Evolutionary conservation across 2,329 filamentous ascomycete genomes (phyloP), one percentile per base, ranked within the genome.

Genomic region (Cyanodermella asteris): DNA sequence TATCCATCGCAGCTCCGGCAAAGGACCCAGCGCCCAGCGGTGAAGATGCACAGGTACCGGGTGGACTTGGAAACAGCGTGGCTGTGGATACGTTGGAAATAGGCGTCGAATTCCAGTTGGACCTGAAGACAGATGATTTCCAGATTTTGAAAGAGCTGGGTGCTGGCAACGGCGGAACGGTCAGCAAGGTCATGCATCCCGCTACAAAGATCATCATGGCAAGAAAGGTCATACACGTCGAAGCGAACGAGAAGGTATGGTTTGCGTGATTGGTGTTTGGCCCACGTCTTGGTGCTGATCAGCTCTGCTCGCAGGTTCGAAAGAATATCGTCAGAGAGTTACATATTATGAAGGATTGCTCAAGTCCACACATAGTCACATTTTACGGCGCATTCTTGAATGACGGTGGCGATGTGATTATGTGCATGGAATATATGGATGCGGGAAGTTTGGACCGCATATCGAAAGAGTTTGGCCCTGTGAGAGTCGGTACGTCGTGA

Each of bases 381-480:
- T 97, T 93, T 50, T 94, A 94, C 43, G 87, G 87, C 31, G 87
- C 87, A 18, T 97, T 94, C 45, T 65, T 94, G 43, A 94, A 91
- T 45, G 77, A 90, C 43, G 81, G 81, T 33, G 84, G 90, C 44
- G 87, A 97, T 53, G 90, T 97, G 30, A 90, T 94, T 39, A 84
- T 97, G 72, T 97, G 87, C 50, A 97, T 97, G 87, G 87, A 97
- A 49, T 94, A 97, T 47, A 91, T 91, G 80, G 87, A 97, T 51
- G 80, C 84, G 46, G 87, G 87, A 87, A 94, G 63, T 15, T 69
- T 97, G 25, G 87, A 97, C 50, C 70, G 76, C 36, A 80, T 97
- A 32, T 93, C 87, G 1, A 81, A 78, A 43, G 77, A 84, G 33
- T 94, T 94, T 43, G 87, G 87, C 4, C 87, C 87, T 1, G 72